phyloP scores from a whole-genome alignment of 2,329 filamentous ascomycete genomes.

The Aspergillus luchuensis region DNA sequence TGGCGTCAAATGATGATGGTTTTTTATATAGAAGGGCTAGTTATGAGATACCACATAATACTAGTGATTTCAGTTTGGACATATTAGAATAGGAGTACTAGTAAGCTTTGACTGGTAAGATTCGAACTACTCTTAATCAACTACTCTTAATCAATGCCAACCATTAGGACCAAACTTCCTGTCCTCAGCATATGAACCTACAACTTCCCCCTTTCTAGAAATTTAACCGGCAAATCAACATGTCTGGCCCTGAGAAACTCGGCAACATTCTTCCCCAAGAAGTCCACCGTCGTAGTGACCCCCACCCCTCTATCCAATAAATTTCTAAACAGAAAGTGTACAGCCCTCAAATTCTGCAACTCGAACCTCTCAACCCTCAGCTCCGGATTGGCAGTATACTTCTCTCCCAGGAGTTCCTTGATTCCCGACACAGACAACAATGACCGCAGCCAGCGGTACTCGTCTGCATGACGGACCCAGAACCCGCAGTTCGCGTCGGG shows the following conservation, averaged over 20 bases:
- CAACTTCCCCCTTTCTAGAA: conserved; percentile 30
- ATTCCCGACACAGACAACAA: conserved; percentile 26
- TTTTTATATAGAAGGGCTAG: too few species aligned
- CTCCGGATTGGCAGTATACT: conserved; percentile 20
- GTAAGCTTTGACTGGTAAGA: too few species aligned
- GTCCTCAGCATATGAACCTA: conserved; percentile 10
- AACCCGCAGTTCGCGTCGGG: conserved; percentile 51
- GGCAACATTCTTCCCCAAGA: conserved; percentile 43
- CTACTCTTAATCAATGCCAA: too few species aligned
- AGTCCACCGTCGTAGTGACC: conserved; percentile 37
- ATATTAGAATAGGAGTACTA: too few species aligned
- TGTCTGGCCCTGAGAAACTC: conserved; percentile 37
- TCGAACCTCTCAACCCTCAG: conserved; percentile 49
- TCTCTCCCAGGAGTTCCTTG: conserved; percentile 26
- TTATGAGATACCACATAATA: too few species aligned
- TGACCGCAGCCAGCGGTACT: conserved; percentile 47
- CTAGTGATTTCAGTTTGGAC: too few species aligned
- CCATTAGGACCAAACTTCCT: too few species aligned
- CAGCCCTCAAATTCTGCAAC: conserved; percentile 44
- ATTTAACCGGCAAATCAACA: conserved; percentile 38
- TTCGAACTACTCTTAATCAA: too few species aligned
- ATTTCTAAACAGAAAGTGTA: conserved; percentile 43
- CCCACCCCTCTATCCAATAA: conserved; percentile 39
- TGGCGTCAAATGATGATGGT: neutral
- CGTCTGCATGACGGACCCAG: conserved; percentile 45